Percentiles rank a stretch among this genome's conserved stretches.
phyloP scores from a whole-genome alignment of 805 yeast species.

The Yueomyces sp. region DNA sequence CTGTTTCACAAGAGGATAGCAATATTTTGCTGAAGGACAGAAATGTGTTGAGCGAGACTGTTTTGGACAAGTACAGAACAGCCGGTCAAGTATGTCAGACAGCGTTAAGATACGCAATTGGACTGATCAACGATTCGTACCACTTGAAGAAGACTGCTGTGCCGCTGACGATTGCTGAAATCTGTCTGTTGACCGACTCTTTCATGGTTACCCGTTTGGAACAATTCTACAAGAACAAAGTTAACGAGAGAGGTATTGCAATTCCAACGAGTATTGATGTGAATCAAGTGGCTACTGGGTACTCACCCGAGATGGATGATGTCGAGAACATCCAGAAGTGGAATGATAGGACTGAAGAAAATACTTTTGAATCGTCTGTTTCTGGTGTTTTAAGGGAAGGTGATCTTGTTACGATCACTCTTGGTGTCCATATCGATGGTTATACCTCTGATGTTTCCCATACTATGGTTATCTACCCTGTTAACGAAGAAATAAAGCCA shows the following conservation, averaged over 20 bases:
- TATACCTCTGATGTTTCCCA: constrained; percentile 81
- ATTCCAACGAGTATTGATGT: constrained; percentile 83
- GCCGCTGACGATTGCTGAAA: constrained; percentile 44
- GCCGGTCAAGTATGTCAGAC: constrained; percentile 89
- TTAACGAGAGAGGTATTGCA: constrained; percentile 83
- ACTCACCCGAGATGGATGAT: constrained; percentile 76
- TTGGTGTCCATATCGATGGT: constrained; percentile 93
- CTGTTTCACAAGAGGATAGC: constrained; percentile 62
- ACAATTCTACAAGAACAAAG: constrained; percentile 45
- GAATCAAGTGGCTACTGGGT: constrained; percentile 64
- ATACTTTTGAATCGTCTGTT: constrained; percentile 12
- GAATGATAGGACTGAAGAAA: constrained; percentile 12
- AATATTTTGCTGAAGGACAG: constrained; percentile 58
- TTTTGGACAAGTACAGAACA: constrained; percentile 68
- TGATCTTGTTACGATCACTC: constrained; percentile 69
- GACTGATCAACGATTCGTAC: constrained; percentile 60
- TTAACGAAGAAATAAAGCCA: constrained; percentile 37
- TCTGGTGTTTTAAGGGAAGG: constrained; percentile 38
- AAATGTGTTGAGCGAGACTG: constrained; percentile 47
- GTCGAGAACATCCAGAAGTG: constrained; percentile 24
- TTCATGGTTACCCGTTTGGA: constrained; percentile 48
- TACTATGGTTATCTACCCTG: constrained; percentile 73
- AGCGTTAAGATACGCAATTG: constrained; percentile 50
- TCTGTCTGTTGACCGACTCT: constrained; percentile 75
- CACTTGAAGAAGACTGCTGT: constrained; percentile 33